phyloP scores from a whole-genome alignment of 1,139 yeast genomes.

The Protomyces arabidopsidicola region DNA sequence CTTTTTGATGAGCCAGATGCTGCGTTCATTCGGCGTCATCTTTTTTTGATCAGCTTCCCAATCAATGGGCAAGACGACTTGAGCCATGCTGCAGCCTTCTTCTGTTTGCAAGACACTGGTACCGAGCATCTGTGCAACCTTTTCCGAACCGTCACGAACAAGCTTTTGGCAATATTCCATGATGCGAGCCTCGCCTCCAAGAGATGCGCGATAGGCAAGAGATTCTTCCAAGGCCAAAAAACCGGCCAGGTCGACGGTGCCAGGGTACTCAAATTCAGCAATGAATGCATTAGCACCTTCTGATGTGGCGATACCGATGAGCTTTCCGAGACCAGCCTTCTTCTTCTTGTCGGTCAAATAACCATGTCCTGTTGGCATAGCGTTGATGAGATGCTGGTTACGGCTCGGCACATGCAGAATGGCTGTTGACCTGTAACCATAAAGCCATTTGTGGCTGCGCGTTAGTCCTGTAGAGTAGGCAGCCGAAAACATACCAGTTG shows the following conservation, averaged over 20 bases:
- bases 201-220: conserved; percentile 47
- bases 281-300: conserved; percentile 14
- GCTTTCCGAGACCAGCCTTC: neutral
- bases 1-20: conserved; percentile 50
- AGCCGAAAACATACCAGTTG: conserved; percentile 42
- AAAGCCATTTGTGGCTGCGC: conserved; percentile 46
- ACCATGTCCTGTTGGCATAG: conserved; percentile 55
- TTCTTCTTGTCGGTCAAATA: conserved; percentile 37
- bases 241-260: conserved; percentile 42
- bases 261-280: conserved; percentile 40
- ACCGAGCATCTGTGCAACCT: conserved; percentile 39
- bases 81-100: conserved; percentile 45
- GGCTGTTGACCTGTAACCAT: conserved; percentile 56
- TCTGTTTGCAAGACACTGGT: conserved; percentile 44
- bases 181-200: conserved; percentile 61
- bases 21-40: conserved; percentile 32
- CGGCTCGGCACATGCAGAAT: conserved; percentile 54
- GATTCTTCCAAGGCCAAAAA: conserved; percentile 45
- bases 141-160: conserved; percentile 46
- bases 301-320: neutral
- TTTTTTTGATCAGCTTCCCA: conserved; percentile 33
- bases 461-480: neutral
- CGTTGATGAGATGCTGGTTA: conserved; percentile 51
- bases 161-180: conserved; percentile 48
- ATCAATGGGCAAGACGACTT: conserved; percentile 45